Percentiles rank a stretch among this genome's conserved stretches.
Conservation (phyloP, 768 basidiomycete genomes). For the Lentinula guzmanii region DNA sequence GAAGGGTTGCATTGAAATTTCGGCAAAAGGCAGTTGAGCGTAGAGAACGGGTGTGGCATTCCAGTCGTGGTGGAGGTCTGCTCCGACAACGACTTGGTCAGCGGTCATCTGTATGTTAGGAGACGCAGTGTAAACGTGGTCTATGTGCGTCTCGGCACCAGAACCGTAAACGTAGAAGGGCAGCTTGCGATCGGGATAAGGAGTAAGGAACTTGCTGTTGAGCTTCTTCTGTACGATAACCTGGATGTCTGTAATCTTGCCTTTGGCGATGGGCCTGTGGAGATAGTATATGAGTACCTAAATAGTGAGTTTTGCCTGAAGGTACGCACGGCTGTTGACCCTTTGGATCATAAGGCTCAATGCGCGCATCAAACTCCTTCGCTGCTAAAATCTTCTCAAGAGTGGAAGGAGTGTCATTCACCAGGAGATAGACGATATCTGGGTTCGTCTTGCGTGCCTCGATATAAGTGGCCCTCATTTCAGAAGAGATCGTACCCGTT, state of each 20-base stretch:
- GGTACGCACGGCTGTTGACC: conserved; percentile 3
- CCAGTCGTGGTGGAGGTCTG: not conserved
- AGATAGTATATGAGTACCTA: not conserved
- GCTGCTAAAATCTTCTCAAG: not conserved
- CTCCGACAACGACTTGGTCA: conserved; percentile 12
- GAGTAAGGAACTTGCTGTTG: conserved; percentile 17
- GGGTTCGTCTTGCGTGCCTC: conserved; percentile 13
- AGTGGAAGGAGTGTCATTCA: not conserved
- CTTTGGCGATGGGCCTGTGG: not conserved
- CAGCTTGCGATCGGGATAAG: conserved; percentile 22
- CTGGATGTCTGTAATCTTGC: conserved; percentile 19
- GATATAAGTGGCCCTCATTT: conserved; percentile 11
- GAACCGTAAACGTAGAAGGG: conserved; percentile 38
- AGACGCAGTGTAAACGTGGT: conserved; percentile 23
- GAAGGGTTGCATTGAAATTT: not conserved
- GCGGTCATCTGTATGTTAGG: conserved; percentile 23
- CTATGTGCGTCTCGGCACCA: conserved; percentile 21
- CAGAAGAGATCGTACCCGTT: conserved; percentile 17
- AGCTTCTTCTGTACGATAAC: conserved; percentile 26
- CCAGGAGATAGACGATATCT: conserved; percentile 13
- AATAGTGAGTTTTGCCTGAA: not conserved
- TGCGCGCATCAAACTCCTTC: not conserved
- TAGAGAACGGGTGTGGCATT: not conserved
- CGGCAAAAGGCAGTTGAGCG: not conserved
- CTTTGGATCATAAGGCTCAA: not conserved